Conservation (phyloP, 805 yeast species). For the Debaryomyces tyrocola region DNA sequence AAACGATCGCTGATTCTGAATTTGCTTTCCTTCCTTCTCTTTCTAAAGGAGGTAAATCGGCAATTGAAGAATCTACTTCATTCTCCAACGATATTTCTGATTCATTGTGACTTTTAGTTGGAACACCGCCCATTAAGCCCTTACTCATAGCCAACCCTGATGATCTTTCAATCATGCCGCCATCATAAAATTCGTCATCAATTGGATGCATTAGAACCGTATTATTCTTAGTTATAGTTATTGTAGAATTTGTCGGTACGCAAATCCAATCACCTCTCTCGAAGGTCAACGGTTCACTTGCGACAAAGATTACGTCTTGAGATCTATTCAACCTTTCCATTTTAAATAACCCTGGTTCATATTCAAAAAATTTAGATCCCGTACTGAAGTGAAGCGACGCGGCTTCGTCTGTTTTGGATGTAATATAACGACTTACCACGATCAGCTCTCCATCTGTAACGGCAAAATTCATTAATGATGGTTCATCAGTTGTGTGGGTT, state of each 20-base stretch:
- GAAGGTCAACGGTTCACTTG: conserved; percentile 94
- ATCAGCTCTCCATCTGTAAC: conserved; percentile 90
- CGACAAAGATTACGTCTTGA: conserved; percentile 94
- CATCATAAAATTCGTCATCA: conserved; percentile 81
- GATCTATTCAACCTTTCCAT: conserved; percentile 93
- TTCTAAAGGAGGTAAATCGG: conserved; percentile 35
- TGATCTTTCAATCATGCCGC: conserved; percentile 65
- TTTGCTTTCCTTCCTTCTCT: conserved; percentile 32
- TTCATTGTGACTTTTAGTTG: conserved; percentile 45
- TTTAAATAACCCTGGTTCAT: conserved; percentile 85
- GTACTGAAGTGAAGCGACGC: conserved; percentile 94
- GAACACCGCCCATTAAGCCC: conserved; percentile 92
- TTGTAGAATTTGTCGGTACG: conserved; percentile 86
- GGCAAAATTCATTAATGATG: conserved; percentile 88
- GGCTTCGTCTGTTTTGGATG: conserved; percentile 90
- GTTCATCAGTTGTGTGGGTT: conserved; percentile 55
- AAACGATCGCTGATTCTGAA: conserved; percentile 5
- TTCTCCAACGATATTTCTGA: conserved; percentile 3
- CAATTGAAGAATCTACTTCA: conserved; percentile 22
- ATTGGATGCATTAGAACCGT: conserved; percentile 91
- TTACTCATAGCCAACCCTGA: conserved; percentile 83
- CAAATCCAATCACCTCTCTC: conserved; percentile 98
- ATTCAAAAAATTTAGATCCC: conserved; percentile 88
- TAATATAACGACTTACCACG: conserved; percentile 84
- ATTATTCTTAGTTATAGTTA: conserved; percentile 74